phyloP scores from a whole-genome alignment of 495 filamentous ascomycete genomes.

The Xylaria telfairii region DNA sequence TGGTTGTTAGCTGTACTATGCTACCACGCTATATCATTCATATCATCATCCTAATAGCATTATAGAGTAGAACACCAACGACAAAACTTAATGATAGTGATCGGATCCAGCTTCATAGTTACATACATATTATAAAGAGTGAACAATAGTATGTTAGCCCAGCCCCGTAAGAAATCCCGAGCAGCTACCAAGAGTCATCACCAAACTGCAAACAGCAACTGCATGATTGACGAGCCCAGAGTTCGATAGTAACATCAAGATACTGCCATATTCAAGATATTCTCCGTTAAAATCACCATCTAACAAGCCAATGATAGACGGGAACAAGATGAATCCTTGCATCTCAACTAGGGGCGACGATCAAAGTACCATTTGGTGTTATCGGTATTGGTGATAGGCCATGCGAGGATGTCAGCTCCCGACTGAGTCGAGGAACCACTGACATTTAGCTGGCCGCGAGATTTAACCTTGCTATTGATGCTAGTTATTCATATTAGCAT shows the following conservation, averaged over 20 bases:
- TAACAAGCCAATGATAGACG: not conserved
- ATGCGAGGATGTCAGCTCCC: not conserved
- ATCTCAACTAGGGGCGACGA: not conserved
- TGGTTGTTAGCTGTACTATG: no score
- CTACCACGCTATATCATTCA: no score
- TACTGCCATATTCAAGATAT: not conserved
- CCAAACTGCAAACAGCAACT: not conserved
- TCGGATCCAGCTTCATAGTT: not conserved
- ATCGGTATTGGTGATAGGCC: not conserved
- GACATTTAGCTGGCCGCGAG: not conserved
- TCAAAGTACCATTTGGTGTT: constrained; percentile 1
- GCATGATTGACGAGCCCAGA: not conserved
- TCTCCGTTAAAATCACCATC: not conserved
- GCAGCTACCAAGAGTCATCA: not conserved
- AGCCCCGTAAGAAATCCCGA: no score
- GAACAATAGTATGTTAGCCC: not conserved
- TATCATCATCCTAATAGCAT: no score
- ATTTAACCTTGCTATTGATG: not conserved
- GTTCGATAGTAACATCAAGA: not conserved
- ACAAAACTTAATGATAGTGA: no score
- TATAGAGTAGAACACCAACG: no score
- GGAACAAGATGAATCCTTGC: no score
- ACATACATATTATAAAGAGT: not conserved
- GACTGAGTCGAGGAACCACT: not conserved
- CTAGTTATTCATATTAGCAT: not conserved